Conservation (phyloP, 1,139 yeast species). For the Sugiyamaella grinbergsii region DNA sequence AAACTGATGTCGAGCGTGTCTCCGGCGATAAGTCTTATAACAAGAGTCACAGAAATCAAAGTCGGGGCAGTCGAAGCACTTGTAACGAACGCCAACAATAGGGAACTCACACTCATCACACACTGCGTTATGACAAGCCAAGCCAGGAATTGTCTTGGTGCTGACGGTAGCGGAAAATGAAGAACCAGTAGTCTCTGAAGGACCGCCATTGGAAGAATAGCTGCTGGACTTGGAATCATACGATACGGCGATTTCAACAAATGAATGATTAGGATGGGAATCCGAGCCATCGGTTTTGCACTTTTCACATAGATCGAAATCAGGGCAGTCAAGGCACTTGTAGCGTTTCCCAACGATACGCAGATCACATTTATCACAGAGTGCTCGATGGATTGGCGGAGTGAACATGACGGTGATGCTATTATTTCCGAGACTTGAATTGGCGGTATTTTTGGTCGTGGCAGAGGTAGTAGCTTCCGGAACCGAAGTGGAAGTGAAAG, state of each 20-base stretch:
- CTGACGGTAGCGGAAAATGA: neutral
- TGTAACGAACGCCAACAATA: conserved; percentile 44
- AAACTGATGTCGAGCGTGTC: conserved; percentile 32
- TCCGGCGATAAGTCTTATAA: conserved; percentile 20
- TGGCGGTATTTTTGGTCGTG: neutral
- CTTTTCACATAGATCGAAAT: conserved; percentile 54
- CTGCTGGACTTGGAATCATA: neutral
- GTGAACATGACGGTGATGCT: no score
- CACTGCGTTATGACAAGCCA: conserved; percentile 22
- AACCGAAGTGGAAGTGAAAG: no score
- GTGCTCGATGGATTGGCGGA: conserved; percentile 22
- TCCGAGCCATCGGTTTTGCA: conserved; percentile 38
- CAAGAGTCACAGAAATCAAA: conserved; percentile 56
- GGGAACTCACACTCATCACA: conserved; percentile 31
- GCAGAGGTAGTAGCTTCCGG: neutral
- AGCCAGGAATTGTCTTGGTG: neutral
- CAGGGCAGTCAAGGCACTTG: conserved; percentile 53
- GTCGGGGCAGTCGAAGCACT: conserved; percentile 54
- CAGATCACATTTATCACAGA: conserved; percentile 31
- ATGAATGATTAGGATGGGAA: conserved; percentile 30
- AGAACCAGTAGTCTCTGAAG: no score
- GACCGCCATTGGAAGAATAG: no score
- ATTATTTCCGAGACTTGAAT: neutral
- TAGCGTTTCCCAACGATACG: conserved; percentile 42
- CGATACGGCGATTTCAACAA: conserved; percentile 25